Evolutionary conservation across 495 filamentous ascomycete species (phyloP).

Genomic region (Evernia prunastri): DNA sequence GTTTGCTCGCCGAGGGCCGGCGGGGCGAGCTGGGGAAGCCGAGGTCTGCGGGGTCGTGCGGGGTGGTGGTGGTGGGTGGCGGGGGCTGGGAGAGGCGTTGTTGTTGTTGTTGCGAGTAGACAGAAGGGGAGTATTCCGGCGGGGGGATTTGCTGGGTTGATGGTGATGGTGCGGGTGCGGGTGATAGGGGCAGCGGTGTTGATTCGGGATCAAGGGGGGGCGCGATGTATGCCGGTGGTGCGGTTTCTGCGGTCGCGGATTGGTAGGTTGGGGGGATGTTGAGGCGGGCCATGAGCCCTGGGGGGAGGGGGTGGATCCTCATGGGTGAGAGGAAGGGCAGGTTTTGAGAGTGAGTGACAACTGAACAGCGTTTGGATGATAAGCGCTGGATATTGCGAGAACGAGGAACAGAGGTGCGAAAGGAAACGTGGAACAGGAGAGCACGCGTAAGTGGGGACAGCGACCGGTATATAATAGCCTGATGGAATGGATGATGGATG

Average conservation of each 20-base stretch:
- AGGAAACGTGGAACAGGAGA: too few species aligned
- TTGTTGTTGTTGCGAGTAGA: neutral
- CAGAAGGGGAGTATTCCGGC: neutral
- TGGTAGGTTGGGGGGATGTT: neutral
- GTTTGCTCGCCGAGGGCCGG: neutral
- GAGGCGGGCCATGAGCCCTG: neutral
- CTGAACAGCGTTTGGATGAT: too few species aligned
- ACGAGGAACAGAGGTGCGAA: too few species aligned
- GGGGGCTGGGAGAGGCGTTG: neutral
- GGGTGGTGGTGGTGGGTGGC: neutral
- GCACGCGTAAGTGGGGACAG: too few species aligned
- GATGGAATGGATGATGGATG: too few species aligned
- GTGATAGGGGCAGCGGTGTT: neutral
- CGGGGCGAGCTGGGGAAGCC: neutral
- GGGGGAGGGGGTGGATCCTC: neutral
- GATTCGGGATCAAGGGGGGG: neutral
- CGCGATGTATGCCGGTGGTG: slow-evolving; percentile 6
- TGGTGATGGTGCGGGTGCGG: neutral
- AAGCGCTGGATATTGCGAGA: neutral
- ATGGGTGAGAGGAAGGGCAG: neutral
- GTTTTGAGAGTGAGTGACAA: too few species aligned
- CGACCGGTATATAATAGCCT: too few species aligned
- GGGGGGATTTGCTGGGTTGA: neutral
- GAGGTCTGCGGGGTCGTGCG: neutral
- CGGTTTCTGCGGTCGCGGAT: neutral